Evolutionary conservation across 352 stramenopile genomes (phyloP), one percentile per base, ranked within the genome.

Genomic region (Phytophthora capsici): DNA sequence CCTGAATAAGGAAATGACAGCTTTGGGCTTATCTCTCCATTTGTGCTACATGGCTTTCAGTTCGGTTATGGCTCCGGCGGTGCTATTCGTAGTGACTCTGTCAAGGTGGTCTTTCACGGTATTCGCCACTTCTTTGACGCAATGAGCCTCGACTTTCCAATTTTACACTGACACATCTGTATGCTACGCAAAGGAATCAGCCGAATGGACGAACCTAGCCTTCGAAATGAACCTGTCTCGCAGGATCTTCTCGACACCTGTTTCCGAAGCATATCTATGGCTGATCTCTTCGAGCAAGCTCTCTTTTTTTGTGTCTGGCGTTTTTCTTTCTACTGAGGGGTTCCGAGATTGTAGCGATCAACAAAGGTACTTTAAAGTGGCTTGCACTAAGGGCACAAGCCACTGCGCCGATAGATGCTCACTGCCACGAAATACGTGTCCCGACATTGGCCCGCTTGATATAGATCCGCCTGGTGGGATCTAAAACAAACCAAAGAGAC

Each of bases 321-420:
- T 66, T 66, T 41, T 59, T 66, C 23, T 66, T 55, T 14, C 41
- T 66, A 1, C n/a, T 63, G 22, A 20, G 47, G n/a, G 37, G 53
- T 0, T 63, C 53, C 12, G 38, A 63, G 13, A 60, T 64, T 4
- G 40, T 64, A 10, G 37, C 40, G 2, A 57, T 54, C 16, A 51
- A 8, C 17, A 26, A 38, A 6, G 30, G 45, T 4, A 34, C 13
- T 0, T 69, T 69, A 9, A 61, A 69, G 49, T 69, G 60, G 60
- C 63, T 69, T 9, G 60, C 60, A 2, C 20, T 49, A 16, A 26
- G 48, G 19, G 26, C 50, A 10, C 50, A 63, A 57, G 51, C 37
- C 20, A 48, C 52, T 12, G 22, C 19, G n/a, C n/a, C n/a, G n/a
- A n/a, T n/a, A n/a, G n/a, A n/a, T n/a, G n/a, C n/a, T n/a, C n/a